Conservation (phyloP, 176 grass and related monocot genomes). For the Aegilops bicornis region DNA sequence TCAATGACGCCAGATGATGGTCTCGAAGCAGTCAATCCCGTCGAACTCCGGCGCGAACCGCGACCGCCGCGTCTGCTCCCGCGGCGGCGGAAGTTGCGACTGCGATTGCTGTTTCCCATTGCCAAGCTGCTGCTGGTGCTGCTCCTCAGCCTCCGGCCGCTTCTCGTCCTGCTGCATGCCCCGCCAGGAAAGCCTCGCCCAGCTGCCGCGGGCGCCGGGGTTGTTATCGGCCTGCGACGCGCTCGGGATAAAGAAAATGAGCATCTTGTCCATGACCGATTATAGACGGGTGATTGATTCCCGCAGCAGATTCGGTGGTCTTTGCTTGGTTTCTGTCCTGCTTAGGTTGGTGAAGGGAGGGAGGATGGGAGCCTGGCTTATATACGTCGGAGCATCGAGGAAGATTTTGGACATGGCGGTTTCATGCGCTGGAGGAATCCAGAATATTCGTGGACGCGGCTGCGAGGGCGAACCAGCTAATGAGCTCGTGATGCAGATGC, state of each 20-base stretch:
- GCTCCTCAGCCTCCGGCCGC: not conserved
- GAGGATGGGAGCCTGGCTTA: not conserved
- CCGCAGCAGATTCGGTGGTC: not conserved
- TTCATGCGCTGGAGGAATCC: too few relatives aligned
- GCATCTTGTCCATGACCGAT: slow-evolving; percentile 51
- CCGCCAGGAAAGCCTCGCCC: slow-evolving; percentile 15
- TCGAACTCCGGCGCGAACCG: slow-evolving; percentile 68
- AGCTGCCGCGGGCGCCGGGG: not conserved
- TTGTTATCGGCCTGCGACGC: slow-evolving; percentile 40
- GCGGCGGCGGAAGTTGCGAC: too few relatives aligned
- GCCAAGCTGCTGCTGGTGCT: not conserved
- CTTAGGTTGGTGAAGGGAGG: not conserved
- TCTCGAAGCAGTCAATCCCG: slow-evolving; percentile 73
- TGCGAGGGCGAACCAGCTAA: too few relatives aligned
- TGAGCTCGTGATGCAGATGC: too few relatives aligned
- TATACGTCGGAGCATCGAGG: not conserved
- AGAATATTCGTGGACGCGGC: too few relatives aligned
- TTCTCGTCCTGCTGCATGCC: not conserved
- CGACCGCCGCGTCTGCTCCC: not conserved
- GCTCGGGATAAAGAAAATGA: slow-evolving; percentile 54
- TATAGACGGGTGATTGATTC: not conserved
- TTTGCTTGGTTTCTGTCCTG: not conserved
- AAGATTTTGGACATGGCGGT: too few relatives aligned
- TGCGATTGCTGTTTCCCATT: not conserved
- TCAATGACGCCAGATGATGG: slow-evolving; percentile 25